These are phyloP conservation scores for Acorus gramineus DNA, from an alignment of 106 monocot species.

Conservation along the genomic window DNA sequence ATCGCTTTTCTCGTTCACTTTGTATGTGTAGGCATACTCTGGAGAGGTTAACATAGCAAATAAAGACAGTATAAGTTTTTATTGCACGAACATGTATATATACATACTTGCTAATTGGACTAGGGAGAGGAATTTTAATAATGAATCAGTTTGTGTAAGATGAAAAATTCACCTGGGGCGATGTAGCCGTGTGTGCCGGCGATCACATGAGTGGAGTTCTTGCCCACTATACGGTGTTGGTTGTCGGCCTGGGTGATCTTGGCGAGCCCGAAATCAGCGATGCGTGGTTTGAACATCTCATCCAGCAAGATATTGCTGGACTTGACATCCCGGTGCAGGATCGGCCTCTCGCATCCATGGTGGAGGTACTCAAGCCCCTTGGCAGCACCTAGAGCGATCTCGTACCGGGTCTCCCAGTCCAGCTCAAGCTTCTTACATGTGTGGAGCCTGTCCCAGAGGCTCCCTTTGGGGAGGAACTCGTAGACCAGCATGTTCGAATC, in stretches of 20 bases:
- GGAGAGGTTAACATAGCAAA: background rate
- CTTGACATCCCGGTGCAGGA: slow-evolving; percentile 81
- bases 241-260: slow-evolving; percentile 34
- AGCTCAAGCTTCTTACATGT: slow-evolving; percentile 9
- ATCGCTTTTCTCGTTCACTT: slow-evolving; percentile 20
- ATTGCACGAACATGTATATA: too few species aligned
- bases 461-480: slow-evolving; percentile 81
- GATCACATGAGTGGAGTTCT: slow-evolving; percentile 14
- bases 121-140: too few species aligned
- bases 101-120: too few species aligned
- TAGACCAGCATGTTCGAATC: slow-evolving; percentile 69
- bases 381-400: slow-evolving; percentile 60
- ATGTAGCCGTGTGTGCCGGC: slow-evolving; percentile 86
- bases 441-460: slow-evolving; percentile 74
- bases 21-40: slow-evolving; percentile 27
- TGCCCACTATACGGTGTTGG: background rate
- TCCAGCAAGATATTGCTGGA: slow-evolving; percentile 87
- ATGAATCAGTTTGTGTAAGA: too few species aligned
- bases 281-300: slow-evolving; percentile 56
- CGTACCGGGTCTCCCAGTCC: slow-evolving; percentile 53
- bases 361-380: slow-evolving; percentile 76
- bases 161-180: slow-evolving; percentile 44
- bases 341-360: slow-evolving; percentile 59
- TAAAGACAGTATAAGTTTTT: too few species aligned
- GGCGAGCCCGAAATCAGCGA: slow-evolving; percentile 83